Conservation (phyloP, 2,329 filamentous ascomycete genomes). For the Plectosphaerella sp. region DNA sequence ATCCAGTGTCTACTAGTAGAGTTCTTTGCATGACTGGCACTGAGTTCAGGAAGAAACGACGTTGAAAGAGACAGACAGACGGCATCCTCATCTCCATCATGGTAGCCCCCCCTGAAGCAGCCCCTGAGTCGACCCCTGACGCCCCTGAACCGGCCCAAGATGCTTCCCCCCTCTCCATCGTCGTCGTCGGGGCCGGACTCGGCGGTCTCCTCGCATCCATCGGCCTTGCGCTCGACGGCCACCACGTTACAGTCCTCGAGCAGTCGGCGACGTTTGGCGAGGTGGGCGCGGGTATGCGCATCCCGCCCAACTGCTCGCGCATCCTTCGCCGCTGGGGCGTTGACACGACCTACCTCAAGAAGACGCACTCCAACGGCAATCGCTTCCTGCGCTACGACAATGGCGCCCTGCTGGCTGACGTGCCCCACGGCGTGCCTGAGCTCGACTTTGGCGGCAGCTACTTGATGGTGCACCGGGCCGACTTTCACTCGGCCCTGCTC, state of each 20-base stretch:
- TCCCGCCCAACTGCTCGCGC: slow-evolving; percentile 10
- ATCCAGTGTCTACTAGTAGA: too few species aligned
- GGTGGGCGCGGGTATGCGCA: slow-evolving; percentile 13
- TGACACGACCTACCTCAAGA: slow-evolving; percentile 9
- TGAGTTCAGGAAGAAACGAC: too few species aligned
- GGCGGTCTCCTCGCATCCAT: slow-evolving; percentile 10
- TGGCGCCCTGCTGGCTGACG: slow-evolving; percentile 3
- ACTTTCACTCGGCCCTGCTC: slow-evolving; percentile 7
- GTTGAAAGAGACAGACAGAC: too few species aligned
- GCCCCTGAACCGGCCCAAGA: too few species aligned
- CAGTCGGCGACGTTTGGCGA: slow-evolving; percentile 8
- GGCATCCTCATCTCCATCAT: too few species aligned
- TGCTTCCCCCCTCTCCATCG: slow-evolving; percentile 1
- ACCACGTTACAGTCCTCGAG: slow-evolving; percentile 10
- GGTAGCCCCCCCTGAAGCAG: too few species aligned
- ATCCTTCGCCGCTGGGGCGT: slow-evolving; percentile 12
- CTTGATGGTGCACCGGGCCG: slow-evolving; percentile 6
- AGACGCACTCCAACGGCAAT: slow-evolving; percentile 12
- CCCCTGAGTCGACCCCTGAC: too few species aligned
- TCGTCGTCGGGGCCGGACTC: slow-evolving; percentile 10
- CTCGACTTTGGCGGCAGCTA: slow-evolving; percentile 10
- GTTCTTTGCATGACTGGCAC: too few species aligned
- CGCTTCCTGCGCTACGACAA: slow-evolving; percentile 10
- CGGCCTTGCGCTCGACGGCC: slow-evolving; percentile 7
- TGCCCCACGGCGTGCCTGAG: slow-evolving; percentile 10